Conservation (phyloP, 257 asterid genomes). For the Rubia yunnanensis region DNA sequence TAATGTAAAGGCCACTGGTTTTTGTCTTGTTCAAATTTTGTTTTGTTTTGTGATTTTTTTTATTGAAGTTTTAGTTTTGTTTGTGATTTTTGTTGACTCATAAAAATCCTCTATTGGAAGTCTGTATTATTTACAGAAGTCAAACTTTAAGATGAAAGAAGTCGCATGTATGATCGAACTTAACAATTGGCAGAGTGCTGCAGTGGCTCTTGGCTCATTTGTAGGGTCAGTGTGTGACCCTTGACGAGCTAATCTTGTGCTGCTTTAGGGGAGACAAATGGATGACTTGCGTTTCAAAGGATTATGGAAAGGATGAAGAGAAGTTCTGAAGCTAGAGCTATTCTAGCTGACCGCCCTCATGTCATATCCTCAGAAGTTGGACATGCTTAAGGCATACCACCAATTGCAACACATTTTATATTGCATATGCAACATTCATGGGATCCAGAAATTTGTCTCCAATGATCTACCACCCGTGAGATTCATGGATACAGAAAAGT, state of each 20-base stretch:
- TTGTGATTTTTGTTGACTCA: neutral
- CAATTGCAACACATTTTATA: conserved; percentile 86
- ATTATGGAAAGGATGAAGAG: conserved; percentile 76
- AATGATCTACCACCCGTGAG: conserved; percentile 87
- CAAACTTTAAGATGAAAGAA: conserved; percentile 31
- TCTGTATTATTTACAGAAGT: too few relatives aligned
- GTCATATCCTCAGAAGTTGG: conserved; percentile 73
- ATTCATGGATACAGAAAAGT: conserved; percentile 88
- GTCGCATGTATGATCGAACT: conserved; percentile 46
- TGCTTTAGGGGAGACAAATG: conserved; percentile 93
- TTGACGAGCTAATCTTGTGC: conserved; percentile 86
- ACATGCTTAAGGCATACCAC: conserved; percentile 86
- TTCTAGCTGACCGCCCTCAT: conserved; percentile 73
- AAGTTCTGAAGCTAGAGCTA: conserved; percentile 69
- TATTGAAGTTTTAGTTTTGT: neutral
- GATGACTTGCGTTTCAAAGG: conserved; percentile 71
- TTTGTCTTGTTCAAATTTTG: too few relatives aligned
- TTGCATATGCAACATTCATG: conserved; percentile 92
- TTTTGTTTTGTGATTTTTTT: too few relatives aligned
- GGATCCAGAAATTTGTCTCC: conserved; percentile 95
- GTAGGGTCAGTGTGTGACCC: conserved; percentile 84
- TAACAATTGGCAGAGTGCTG: conserved; percentile 86
- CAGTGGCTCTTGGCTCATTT: conserved; percentile 89
- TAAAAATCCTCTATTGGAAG: neutral
- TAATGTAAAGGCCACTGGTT: too few relatives aligned